Percentiles rank a stretch among this genome's conserved stretches.
Conservation (phyloP, 169 alveolate species). For the Cryptosporidium ubiquitum region DNA sequence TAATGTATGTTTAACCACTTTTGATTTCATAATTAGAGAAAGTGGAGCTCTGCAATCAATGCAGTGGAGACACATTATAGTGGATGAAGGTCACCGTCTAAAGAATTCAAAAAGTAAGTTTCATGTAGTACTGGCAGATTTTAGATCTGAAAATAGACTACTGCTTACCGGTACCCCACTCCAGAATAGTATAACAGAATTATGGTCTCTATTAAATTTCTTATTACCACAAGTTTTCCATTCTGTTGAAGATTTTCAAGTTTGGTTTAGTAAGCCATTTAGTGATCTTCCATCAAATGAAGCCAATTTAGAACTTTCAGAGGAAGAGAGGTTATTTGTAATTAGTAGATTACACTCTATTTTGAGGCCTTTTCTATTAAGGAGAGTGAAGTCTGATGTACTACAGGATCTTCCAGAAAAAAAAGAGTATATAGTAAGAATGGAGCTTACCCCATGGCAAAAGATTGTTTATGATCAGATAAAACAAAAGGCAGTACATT, state of each 20-base stretch:
- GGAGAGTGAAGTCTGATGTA: constrained; percentile 93
- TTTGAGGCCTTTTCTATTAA: constrained; percentile 89
- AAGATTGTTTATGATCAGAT: constrained; percentile 87
- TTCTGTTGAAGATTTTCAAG: constrained; percentile 91
- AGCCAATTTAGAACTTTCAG: constrained; percentile 81
- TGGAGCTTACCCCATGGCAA: constrained; percentile 92
- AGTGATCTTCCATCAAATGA: constrained; percentile 85
- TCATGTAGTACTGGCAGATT: constrained; percentile 62
- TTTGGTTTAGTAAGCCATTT: constrained; percentile 92
- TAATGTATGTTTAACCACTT: constrained; percentile 78
- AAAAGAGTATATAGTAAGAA: constrained; percentile 89
- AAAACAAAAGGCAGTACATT: constrained; percentile 85
- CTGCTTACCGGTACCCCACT: constrained; percentile 92
- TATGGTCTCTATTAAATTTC: constrained; percentile 90
- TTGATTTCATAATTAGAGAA: constrained; percentile 76
- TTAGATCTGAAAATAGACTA: constrained; percentile 77
- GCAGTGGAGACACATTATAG: constrained; percentile 90
- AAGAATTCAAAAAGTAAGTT: constrained; percentile 87
- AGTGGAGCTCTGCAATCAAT: constrained; percentile 49
- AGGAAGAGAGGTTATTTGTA: constrained; percentile 89
- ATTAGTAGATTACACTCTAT: constrained; percentile 91
- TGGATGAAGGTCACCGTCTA: constrained; percentile 93
- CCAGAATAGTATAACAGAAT: constrained; percentile 88
- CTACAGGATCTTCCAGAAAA: constrained; percentile 90
- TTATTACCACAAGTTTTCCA: constrained; percentile 88